Evolutionary conservation across 306 rosid genomes (phyloP), one percentile per base, ranked within the genome.

Genomic region (Mimosa pudica): DNA sequence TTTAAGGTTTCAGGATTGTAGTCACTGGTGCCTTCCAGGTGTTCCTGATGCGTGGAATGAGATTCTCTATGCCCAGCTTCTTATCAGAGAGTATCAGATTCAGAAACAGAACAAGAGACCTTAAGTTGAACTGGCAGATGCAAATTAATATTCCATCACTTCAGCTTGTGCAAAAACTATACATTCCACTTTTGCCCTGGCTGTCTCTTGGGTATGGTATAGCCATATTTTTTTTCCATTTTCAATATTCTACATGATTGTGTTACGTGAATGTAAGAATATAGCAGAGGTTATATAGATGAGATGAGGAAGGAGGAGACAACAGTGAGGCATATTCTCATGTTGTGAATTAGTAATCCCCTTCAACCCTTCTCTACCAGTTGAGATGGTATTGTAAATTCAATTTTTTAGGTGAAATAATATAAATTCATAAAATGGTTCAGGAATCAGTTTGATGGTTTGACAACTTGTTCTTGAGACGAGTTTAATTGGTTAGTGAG

Each of bases 21-120:
- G 99, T 83, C 99, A 95, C 76, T 95, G 99, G 99, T 95, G 99
- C 86, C 99, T 95, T 82, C 99, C 99, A 0, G 99, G 99, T 9
- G 97, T 95, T 77, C 99, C 99, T 8, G 99, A 95, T 70, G 41
- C 88, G 0, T 95, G 99, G 99, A 95, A 95, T 79, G 98, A 95
- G 83, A 79, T 93, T 75, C 85, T 95, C 76, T 93, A 83, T 55
- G 92, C 98, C 1, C 92, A 93, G 77, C 84, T 95, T 46, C 84
- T 93, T 12, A 57, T 89, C 57, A 82, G 88, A 77, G 86, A 85
- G 48, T 74, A 86, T 73, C 81, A 61, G 73, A 83, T 55, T 49
- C 79, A 81, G 79, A 86, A 85, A 55, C 82, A 84, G 57, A 92
- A 82, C 75, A 89, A 81, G 84, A 81, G 9, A 80, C 8, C 87